Evolutionary conservation across 2,329 filamentous ascomycete species (phyloP).

Genomic region (Fusarium verticillioides): DNA sequence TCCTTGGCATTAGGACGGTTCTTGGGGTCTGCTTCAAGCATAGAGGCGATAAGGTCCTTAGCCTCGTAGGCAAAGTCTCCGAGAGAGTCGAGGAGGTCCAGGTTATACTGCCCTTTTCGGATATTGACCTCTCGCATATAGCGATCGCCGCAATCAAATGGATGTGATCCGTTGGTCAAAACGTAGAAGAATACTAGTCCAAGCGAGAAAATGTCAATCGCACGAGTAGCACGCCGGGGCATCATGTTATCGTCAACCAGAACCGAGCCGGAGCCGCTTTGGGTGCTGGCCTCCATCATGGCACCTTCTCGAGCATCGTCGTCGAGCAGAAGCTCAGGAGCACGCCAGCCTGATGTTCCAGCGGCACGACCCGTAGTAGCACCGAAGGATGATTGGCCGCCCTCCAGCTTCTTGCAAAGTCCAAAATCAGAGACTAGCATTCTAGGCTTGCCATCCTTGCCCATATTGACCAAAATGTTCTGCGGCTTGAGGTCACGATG

Average conservation of each 20-base stretch:
- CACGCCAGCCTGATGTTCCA: constrained; percentile 95
- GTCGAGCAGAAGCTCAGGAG: constrained; percentile 89
- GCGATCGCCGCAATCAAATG: constrained; percentile 92
- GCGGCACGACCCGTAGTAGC: constrained; percentile 94
- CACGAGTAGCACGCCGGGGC: constrained; percentile 85
- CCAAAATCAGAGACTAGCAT: constrained; percentile 97
- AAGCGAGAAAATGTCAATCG: constrained; percentile 97
- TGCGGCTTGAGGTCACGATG: constrained; percentile 98
- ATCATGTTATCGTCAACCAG: constrained; percentile 67
- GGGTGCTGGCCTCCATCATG: constrained; percentile 63
- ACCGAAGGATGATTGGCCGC: constrained; percentile 92
- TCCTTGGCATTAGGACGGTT: constrained; percentile 76
- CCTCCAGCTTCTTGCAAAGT: constrained; percentile 95
- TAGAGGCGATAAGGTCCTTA: constrained; percentile 84
- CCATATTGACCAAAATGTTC: constrained; percentile 89
- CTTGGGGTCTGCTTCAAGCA: constrained; percentile 71
- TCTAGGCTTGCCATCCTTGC: constrained; percentile 76
- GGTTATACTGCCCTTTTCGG: constrained; percentile 83
- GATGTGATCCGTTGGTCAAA: constrained; percentile 90
- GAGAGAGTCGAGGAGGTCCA: constrained; percentile 76
- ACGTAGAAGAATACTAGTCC: constrained; percentile 99
- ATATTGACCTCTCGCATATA: constrained; percentile 99
- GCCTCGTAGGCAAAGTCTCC: constrained; percentile 90
- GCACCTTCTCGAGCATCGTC: constrained; percentile 70
- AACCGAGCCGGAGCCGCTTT: constrained; percentile 71